phyloP scores from a whole-genome alignment of 257 asterid species.

The Sherardia arvensis region DNA sequence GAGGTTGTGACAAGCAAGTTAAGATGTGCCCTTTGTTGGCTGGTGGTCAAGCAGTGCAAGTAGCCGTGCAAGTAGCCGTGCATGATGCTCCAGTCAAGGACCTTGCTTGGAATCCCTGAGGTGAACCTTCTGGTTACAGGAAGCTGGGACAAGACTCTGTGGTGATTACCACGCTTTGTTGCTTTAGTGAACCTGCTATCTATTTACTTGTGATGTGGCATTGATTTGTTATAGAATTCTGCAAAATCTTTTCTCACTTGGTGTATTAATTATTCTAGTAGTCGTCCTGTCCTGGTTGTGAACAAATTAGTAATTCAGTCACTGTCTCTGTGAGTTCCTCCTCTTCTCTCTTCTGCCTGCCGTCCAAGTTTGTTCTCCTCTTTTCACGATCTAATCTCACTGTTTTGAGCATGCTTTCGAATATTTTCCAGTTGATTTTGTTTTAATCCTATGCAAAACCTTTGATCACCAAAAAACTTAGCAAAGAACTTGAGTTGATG shows the following conservation, averaged over 20 bases:
- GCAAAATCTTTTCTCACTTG: no score
- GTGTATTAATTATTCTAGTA: no score
- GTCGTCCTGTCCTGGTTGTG: no score
- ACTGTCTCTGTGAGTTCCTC: not conserved
- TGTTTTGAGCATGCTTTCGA: not conserved
- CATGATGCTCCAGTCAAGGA: conserved; percentile 90
- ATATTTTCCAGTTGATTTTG: not conserved
- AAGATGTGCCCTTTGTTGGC: no score
- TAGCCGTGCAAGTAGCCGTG: no score
- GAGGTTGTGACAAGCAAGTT: conserved; percentile 99
- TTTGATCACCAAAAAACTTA: not conserved
- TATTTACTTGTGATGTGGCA: no score
- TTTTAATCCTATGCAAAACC: not conserved
- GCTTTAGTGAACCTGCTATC: no score
- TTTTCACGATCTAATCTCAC: not conserved
- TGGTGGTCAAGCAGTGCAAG: no score
- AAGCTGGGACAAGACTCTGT: conserved; percentile 85
- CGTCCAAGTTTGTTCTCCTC: conserved; percentile 1
- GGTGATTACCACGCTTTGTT: no score
- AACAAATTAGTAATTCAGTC: no score
- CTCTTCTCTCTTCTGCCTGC: not conserved
- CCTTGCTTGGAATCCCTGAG: conserved; percentile 89
- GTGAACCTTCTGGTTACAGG: conserved; percentile 80
- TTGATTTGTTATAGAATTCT: no score
- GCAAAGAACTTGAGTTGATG: not conserved